These are phyloP conservation scores for Combretum micranthum DNA, from an alignment of 345 rosid genomes.

Conservation along the genomic window DNA sequence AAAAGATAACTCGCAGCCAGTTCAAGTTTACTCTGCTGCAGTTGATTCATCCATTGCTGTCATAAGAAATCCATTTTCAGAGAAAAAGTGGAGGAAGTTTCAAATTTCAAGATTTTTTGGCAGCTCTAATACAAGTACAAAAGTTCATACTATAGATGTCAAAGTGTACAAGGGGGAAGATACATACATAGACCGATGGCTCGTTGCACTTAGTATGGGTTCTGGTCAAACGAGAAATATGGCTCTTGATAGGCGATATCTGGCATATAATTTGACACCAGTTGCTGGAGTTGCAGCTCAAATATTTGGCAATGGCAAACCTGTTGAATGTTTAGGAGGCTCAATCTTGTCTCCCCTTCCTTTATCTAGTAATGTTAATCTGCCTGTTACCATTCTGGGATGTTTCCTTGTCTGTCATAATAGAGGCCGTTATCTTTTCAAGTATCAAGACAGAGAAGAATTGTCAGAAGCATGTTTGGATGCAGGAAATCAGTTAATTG, in stretches of 20 bases:
- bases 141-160: slow-evolving; percentile 71
- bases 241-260: slow-evolving; percentile 94
- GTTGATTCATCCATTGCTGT: slow-evolving; percentile 63
- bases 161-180: slow-evolving; percentile 42
- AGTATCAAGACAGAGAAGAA: slow-evolving; percentile 41
- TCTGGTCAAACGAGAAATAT: slow-evolving; percentile 96
- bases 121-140: slow-evolving; percentile 71
- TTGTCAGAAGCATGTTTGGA: slow-evolving; percentile 34
- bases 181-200: slow-evolving; percentile 74
- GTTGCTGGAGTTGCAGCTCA: slow-evolving; percentile 94
- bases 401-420: slow-evolving; percentile 72
- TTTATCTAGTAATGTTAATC: slow-evolving; percentile 46
- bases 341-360: slow-evolving; percentile 83
- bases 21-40: slow-evolving; percentile 48
- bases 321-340: slow-evolving; percentile 46
- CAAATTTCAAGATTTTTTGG: slow-evolving; percentile 82
- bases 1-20: slow-evolving; percentile 51
- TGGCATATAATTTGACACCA: slow-evolving; percentile 87
- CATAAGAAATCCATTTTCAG: slow-evolving; percentile 79
- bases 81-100: slow-evolving; percentile 87
- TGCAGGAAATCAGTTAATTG: slow-evolving; percentile 69
- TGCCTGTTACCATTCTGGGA: slow-evolving; percentile 78
- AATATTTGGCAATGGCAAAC: slow-evolving; percentile 71
- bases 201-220: slow-evolving; percentile 79
- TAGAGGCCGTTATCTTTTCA: slow-evolving; percentile 78